A percentile compares a stretch with the other conserved stretches of the same genome.
Evolutionary conservation across 1,284 basidiomycete genomes (phyloP).

Genomic region (Sanghuangporus baumii): DNA sequence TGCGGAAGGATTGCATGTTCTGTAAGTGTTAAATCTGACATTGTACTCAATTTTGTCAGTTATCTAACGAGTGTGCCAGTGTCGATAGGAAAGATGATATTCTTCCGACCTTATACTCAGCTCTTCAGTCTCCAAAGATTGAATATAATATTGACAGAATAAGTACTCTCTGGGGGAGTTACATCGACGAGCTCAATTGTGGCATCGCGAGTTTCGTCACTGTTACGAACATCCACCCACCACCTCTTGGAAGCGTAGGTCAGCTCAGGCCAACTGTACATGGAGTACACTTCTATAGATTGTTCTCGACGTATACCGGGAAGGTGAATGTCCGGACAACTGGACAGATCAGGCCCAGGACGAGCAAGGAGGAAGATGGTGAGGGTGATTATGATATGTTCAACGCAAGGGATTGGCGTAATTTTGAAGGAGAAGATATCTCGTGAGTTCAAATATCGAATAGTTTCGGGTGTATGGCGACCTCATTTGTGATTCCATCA

Average conservation of each 20-base stretch:
- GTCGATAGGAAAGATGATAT: not conserved
- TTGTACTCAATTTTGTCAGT: not conserved
- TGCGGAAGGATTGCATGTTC: slow-evolving; percentile 5
- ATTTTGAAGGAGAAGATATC: not conserved
- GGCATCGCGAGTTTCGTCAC: slow-evolving; percentile 4
- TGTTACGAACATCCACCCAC: slow-evolving; percentile 3
- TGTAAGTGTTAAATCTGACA: not conserved
- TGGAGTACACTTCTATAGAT: not conserved
- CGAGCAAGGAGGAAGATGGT: not conserved
- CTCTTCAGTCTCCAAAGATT: not conserved
- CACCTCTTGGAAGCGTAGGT: not conserved
- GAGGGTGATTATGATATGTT: not conserved
- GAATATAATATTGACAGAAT: not conserved
- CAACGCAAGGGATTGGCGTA: not conserved
- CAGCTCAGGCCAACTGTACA: not conserved
- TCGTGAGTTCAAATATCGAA: not conserved
- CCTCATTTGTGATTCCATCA: not conserved
- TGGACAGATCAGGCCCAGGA: not conserved
- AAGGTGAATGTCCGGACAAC: slow-evolving; percentile 4
- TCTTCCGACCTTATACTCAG: not conserved
- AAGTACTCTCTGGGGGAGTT: not conserved
- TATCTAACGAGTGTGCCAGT: not conserved
- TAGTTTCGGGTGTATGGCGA: no score
- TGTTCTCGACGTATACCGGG: not conserved
- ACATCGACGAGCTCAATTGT: slow-evolving; percentile 5